Evolutionary conservation across 2,329 filamentous ascomycete species (phyloP).

Genomic region (Aspergillus glaucus): DNA sequence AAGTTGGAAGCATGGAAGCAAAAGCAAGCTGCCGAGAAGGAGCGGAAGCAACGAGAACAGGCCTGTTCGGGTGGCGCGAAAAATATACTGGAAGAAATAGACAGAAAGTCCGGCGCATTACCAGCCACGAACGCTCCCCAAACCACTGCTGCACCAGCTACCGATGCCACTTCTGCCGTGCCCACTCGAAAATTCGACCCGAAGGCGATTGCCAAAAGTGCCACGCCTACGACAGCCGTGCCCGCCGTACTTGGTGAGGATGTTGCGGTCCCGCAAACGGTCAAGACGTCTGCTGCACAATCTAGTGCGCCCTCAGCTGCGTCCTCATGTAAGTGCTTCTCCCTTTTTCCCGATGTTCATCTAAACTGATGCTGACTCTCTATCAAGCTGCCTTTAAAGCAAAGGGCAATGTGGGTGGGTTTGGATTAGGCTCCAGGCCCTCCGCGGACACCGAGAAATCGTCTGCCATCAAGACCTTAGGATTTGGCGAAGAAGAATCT

Average conservation of each 20-base stretch:
- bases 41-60: slow-evolving; percentile 64
- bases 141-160: slow-evolving; percentile 46
- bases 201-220: slow-evolving; percentile 77
- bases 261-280: slow-evolving; percentile 44
- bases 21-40: slow-evolving; percentile 69
- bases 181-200: slow-evolving; percentile 80
- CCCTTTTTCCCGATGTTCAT: neutral
- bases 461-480: slow-evolving; percentile 65
- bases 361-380: slow-evolving; percentile 7
- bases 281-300: slow-evolving; percentile 40
- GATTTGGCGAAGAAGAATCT: slow-evolving; percentile 83
- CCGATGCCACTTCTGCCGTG: slow-evolving; percentile 46
- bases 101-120: slow-evolving; percentile 57
- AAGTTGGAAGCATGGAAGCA: slow-evolving; percentile 90
- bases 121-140: slow-evolving; percentile 48
- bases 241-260: slow-evolving; percentile 52
- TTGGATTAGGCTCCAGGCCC: slow-evolving; percentile 69
- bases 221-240: slow-evolving; percentile 53
- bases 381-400: slow-evolving; percentile 53
- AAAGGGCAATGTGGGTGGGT: slow-evolving; percentile 70
- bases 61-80: slow-evolving; percentile 57
- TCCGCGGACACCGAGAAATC: slow-evolving; percentile 60
- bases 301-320: slow-evolving; percentile 40
- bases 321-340: slow-evolving; percentile 31
- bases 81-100: slow-evolving; percentile 66